A percentile compares a stretch with the other conserved stretches of the same genome.
phyloP scores from a whole-genome alignment of 2,329 filamentous ascomycete species.

The Penicillium sp. region DNA sequence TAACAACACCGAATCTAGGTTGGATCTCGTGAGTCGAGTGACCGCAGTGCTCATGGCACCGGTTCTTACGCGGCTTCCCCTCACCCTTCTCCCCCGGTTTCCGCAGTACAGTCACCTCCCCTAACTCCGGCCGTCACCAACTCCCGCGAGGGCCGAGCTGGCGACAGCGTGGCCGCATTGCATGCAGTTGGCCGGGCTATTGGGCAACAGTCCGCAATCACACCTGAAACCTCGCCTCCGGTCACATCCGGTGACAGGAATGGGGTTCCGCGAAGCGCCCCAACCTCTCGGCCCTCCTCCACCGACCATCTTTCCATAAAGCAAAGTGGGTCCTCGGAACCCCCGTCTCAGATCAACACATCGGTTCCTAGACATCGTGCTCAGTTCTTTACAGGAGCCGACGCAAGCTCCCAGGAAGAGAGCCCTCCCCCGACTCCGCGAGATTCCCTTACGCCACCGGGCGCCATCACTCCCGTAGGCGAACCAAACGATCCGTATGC shows the following conservation, averaged over 20 bases:
- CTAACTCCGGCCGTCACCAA: conserved; percentile 81
- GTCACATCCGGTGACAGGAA: conserved; percentile 41
- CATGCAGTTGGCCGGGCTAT: conserved; percentile 36
- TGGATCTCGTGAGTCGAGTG: conserved; percentile 60
- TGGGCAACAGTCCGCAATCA: conserved; percentile 45
- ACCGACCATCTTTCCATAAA: conserved; percentile 44
- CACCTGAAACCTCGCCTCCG: conserved; percentile 57
- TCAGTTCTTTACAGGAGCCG: conserved; percentile 60
- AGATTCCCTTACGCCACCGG: conserved; percentile 58
- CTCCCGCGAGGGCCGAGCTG: conserved; percentile 54
- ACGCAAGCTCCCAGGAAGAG: conserved; percentile 58
- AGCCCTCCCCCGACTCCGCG: conserved; percentile 64
- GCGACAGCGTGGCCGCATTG: conserved; percentile 33
- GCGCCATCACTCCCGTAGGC: conserved; percentile 75
- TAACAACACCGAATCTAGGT: conserved; percentile 30
- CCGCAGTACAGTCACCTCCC: conserved; percentile 81
- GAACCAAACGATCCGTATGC: conserved; percentile 85
- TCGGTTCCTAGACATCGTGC: conserved; percentile 52
- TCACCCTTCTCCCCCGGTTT: conserved; percentile 65
- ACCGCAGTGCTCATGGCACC: conserved; percentile 59
- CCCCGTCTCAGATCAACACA: conserved; percentile 42
- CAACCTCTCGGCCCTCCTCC: conserved; percentile 44
- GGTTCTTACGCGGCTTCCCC: conserved; percentile 68
- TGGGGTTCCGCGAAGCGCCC: conserved; percentile 35
- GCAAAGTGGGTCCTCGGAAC: conserved; percentile 47